Evolutionary conservation across 2,329 filamentous ascomycete genomes (phyloP).

Genomic region (Cladophialophora bantiana): DNA sequence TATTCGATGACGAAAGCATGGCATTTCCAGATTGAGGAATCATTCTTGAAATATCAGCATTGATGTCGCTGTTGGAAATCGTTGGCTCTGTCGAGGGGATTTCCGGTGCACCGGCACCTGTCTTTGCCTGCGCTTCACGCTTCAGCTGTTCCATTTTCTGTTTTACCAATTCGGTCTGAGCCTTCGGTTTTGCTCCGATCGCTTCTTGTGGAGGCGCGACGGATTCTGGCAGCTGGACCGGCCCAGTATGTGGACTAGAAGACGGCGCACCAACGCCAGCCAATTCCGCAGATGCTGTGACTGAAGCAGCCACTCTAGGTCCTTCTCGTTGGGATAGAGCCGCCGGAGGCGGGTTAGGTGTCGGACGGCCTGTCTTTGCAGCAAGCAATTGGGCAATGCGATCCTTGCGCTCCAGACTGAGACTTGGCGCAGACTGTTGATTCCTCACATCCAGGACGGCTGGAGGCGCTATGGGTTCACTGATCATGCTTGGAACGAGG

Average conservation of each 20-base stretch:
- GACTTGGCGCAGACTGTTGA: slow-evolving; percentile 42
- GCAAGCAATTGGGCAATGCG: slow-evolving; percentile 78
- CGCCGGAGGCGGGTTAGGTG: slow-evolving; percentile 9
- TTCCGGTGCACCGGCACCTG: slow-evolving; percentile 38
- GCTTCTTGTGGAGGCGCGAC: neutral
- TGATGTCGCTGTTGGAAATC: slow-evolving; percentile 5
- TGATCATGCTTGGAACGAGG: neutral
- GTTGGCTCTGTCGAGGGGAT: neutral
- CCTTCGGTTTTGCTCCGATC: slow-evolving; percentile 59
- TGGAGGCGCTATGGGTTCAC: slow-evolving; percentile 12
- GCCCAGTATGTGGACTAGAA: neutral
- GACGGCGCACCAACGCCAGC: slow-evolving; percentile 3
- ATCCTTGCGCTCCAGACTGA: slow-evolving; percentile 72
- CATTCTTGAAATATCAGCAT: neutral
- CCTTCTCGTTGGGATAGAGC: slow-evolving; percentile 14
- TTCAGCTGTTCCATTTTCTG: slow-evolving; percentile 80
- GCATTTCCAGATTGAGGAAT: slow-evolving; percentile 11
- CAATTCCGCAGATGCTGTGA: neutral
- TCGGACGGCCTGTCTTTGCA: slow-evolving; percentile 68
- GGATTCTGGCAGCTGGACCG: neutral
- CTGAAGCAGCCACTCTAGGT: neutral
- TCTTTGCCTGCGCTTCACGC: slow-evolving; percentile 54
- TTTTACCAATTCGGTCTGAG: slow-evolving; percentile 76
- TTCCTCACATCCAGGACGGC: slow-evolving; percentile 29
- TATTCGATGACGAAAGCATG: slow-evolving; percentile 21